A percentile compares a stretch with the other conserved stretches of the same genome.
These are phyloP conservation scores for Beauveria rudraprayagi DNA, from an alignment of 2,329 filamentous ascomycete genomes.

Conservation along the genomic window DNA sequence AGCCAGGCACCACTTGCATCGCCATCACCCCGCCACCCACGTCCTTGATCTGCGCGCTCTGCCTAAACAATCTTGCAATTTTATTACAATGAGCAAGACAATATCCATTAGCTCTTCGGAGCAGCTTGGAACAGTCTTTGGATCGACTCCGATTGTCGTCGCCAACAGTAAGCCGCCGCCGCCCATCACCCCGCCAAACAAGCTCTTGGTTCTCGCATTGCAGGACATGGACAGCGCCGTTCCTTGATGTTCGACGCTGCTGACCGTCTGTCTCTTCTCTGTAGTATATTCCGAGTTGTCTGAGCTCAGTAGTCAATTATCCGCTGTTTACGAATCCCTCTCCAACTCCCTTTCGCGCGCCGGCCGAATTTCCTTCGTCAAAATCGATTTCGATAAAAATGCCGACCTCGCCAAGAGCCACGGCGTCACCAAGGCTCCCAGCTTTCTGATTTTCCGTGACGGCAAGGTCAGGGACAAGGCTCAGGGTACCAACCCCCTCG, in stretches of 20 bases:
- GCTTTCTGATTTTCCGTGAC: constrained; percentile 82
- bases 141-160: constrained; percentile 70
- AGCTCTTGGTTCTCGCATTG: constrained; percentile 10
- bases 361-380: constrained; percentile 71
- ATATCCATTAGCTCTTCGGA: constrained; percentile 37
- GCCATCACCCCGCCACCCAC: constrained; percentile 3
- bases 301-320: constrained; percentile 74
- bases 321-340: constrained; percentile 73
- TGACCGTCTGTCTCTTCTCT: not conserved
- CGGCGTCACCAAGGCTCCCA: constrained; percentile 69
- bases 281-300: constrained; percentile 86
- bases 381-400: constrained; percentile 76
- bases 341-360: constrained; percentile 62
- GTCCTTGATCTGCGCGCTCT: not conserved
- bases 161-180: constrained; percentile 65
- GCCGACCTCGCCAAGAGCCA: constrained; percentile 67
- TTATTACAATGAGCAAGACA: constrained; percentile 16
- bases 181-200: constrained; percentile 11
- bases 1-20: not conserved
- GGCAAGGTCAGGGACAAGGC: constrained; percentile 60
- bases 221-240: not conserved
- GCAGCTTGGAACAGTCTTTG: constrained; percentile 62
- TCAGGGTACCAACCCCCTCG: constrained; percentile 63
- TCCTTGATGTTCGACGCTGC: not conserved
- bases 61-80: not conserved